Percentiles rank a stretch among this genome's conserved stretches.
Evolutionary conservation across 345 rosid species (phyloP).

Genomic region (Bruguiera gymnorhiza): DNA sequence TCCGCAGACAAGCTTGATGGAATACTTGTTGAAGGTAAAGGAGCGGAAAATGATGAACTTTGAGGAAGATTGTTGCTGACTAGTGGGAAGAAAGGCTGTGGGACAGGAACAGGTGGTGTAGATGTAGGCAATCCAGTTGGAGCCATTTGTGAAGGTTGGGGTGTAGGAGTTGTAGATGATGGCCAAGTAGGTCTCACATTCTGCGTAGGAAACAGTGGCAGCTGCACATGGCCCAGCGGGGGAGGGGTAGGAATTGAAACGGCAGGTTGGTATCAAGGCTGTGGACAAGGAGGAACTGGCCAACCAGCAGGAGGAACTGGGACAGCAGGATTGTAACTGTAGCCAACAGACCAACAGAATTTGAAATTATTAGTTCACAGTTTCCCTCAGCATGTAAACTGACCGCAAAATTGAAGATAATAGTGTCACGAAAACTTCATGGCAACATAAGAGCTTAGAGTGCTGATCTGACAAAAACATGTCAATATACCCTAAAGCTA

Average conservation of each 20-base stretch:
- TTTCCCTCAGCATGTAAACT: no score
- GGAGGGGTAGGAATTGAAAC: slow-evolving; percentile 52
- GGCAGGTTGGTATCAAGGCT: slow-evolving; percentile 75
- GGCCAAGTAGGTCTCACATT: slow-evolving; percentile 52
- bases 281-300: slow-evolving; percentile 79
- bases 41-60: slow-evolving; percentile 56
- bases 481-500: no score
- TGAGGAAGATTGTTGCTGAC: slow-evolving; percentile 65
- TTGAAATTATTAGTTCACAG: no score
- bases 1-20: slow-evolving; percentile 44
- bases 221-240: slow-evolving; percentile 57
- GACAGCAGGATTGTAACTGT: slow-evolving; percentile 60
- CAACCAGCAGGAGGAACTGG: slow-evolving; percentile 73
- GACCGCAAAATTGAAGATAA: no score
- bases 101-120: slow-evolving; percentile 50
- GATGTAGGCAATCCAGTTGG: slow-evolving; percentile 69
- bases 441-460: not conserved
- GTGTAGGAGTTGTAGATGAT: slow-evolving; percentile 40
- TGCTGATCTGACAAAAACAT: no score
- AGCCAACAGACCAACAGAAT: slow-evolving; percentile 8
- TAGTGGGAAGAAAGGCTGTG: slow-evolving; percentile 93
- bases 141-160: slow-evolving; percentile 50
- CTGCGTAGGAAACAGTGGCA: slow-evolving; percentile 90
- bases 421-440: not conserved
- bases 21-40: slow-evolving; percentile 45